Evolutionary conservation across 441 rosid species (phyloP).

Genomic region (Corymbia calophylla): DNA sequence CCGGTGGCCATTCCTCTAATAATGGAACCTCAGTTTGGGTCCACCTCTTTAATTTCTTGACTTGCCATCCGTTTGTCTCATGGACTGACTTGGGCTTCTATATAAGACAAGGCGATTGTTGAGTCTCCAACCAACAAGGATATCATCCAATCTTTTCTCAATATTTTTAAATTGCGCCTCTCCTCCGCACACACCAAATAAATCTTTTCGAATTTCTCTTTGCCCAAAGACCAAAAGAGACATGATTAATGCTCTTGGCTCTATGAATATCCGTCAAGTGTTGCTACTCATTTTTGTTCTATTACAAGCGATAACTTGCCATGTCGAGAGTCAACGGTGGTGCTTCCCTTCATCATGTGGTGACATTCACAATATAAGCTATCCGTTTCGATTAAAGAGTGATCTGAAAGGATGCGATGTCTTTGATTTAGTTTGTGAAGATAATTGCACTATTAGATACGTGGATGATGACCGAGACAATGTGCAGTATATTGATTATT

Average conservation of each 20-base stretch:
- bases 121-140: too few relatives aligned
- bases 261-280: not conserved
- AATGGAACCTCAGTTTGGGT: too few relatives aligned
- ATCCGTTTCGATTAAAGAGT: not conserved
- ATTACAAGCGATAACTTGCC: not conserved
- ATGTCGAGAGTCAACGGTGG: not conserved
- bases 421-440: too few relatives aligned
- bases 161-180: not conserved
- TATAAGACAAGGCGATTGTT: too few relatives aligned
- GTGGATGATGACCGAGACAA: fast-evolving
- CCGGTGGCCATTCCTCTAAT: too few relatives aligned
- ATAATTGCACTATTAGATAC: too few relatives aligned
- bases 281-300: not conserved
- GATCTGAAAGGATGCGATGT: fast-evolving
- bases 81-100: too few relatives aligned
- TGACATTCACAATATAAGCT: not conserved
- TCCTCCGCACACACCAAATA: not conserved
- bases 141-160: not conserved
- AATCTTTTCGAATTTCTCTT: not conserved
- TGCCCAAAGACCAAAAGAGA: not conserved
- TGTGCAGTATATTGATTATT: too few relatives aligned
- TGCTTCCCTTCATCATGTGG: not conserved
- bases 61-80: too few relatives aligned
- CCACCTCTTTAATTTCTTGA: too few relatives aligned
- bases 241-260: not conserved